These are phyloP conservation scores for Ailanthus altissimus DNA, from an alignment of 345 rosid genomes.

Conservation along the genomic window DNA sequence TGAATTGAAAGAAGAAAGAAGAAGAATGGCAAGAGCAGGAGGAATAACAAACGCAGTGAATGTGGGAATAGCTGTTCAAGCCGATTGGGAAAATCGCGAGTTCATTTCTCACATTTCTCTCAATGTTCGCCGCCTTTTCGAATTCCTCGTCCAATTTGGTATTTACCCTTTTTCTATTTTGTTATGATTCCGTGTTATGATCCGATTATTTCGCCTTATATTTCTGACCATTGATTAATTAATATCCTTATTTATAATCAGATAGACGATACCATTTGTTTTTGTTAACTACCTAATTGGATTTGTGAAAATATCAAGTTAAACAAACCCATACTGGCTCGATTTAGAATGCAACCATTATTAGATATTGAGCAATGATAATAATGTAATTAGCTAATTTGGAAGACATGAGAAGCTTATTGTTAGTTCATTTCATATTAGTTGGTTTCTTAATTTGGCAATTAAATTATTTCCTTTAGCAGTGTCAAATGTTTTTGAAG, in stretches of 20 bases:
- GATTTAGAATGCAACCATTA: not conserved
- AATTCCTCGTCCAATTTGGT: slow-evolving; percentile 97
- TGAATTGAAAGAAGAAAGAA: not conserved
- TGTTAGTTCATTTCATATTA: too few species aligned
- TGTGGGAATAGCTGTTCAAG: slow-evolving; percentile 99
- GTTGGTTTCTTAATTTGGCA: too few species aligned
- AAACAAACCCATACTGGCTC: not conserved
- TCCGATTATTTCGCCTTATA: not conserved
- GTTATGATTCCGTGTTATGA: not conserved
- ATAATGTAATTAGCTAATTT: not conserved
- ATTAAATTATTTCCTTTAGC: too few species aligned
- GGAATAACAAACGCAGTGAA: slow-evolving; percentile 97
- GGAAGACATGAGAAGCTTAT: not conserved
- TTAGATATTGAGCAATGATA: not conserved
- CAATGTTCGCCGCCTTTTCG: slow-evolving; percentile 98
- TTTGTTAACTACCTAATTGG: not conserved
- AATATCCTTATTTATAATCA: not conserved
- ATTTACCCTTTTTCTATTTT: not conserved
- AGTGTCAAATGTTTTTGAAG: too few species aligned
- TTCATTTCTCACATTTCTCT: slow-evolving; percentile 96
- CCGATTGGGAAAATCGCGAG: slow-evolving; percentile 99
- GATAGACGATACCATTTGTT: not conserved
- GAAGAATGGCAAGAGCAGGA: slow-evolving; percentile 87
- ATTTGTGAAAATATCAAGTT: not conserved
- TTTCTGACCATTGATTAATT: not conserved